phyloP scores from a whole-genome alignment of 495 filamentous ascomycete species.

The Parathielavia appendiculata region DNA sequence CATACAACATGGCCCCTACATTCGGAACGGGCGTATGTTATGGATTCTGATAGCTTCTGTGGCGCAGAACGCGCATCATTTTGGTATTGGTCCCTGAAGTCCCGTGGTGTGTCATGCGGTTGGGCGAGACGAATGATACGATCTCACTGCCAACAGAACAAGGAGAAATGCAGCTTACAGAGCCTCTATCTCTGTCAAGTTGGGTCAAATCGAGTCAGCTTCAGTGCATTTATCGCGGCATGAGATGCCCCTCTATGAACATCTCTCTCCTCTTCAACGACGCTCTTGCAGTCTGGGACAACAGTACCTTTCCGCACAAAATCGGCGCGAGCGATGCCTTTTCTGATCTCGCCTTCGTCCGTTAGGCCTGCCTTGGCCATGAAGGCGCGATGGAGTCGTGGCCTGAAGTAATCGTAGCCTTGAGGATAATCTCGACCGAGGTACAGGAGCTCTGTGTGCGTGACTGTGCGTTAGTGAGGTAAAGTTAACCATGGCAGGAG shows the following conservation, averaged over 20 bases:
- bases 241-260: background rate
- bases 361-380: conserved; percentile 60
- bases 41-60: too few relatives aligned
- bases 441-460: conserved; percentile 65
- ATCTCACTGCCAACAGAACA: too few relatives aligned
- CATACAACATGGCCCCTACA: too few relatives aligned
- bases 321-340: conserved; percentile 71
- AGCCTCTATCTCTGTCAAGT: conserved; percentile 70
- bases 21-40: too few relatives aligned
- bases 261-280: too few relatives aligned
- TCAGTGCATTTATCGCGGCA: too few relatives aligned
- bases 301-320: conserved; percentile 85
- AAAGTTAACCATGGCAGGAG: too few relatives aligned
- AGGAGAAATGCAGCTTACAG: conserved; percentile 56
- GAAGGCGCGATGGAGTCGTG: conserved; percentile 80
- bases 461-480: background rate
- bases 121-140: too few relatives aligned
- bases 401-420: conserved; percentile 78
- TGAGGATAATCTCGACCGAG: conserved; percentile 83
- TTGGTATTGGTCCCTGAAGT: too few relatives aligned
- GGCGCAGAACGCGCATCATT: too few relatives aligned
- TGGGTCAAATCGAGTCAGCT: background rate
- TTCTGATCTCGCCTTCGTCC: conserved; percentile 67
- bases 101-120: too few relatives aligned
- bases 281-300: background rate